Base-by-base conservation (phyloP, 768 basidiomycete species). In the Agaricus subrufescens region DNA sequence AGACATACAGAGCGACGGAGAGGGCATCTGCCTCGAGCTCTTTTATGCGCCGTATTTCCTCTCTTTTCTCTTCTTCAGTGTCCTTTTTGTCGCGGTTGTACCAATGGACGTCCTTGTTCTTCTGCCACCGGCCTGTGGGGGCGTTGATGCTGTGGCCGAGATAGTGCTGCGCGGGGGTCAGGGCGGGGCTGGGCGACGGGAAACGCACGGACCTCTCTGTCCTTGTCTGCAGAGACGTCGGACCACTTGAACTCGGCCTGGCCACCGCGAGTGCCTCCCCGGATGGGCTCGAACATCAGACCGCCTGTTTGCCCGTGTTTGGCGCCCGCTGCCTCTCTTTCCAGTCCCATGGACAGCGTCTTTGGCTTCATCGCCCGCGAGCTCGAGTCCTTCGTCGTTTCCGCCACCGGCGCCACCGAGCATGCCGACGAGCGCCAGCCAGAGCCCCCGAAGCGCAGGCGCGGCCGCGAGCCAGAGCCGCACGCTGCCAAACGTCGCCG, bases 71-170 rank as follows among this genome's bases (percentile, higher is more conserved):
- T 10, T 68, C 67, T 12, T 82, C 81, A 3, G 62, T 62, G 12
- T 64, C 60, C 1, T 66, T 64, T 34, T 45, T n/a, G 23, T 94
- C 91, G 29, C 94, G 84, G 63, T 75, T 82, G 67, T 96, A 98
- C 95, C 95, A 98, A 64, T 96, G 94, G 14, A 98, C 74, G 65
- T 98, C 95, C 68, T 95, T 94, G 75, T 94, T 93, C 73, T 95
- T 95, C 73, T 97, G 95, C 95, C 95, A 98, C 46, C 95, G 78
- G 1, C 95, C 95, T 1, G 91, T 91, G 0, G 95, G 95, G 2
- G 95, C 95, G 65, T 95, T 95, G 73, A 97, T 83, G 52, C 91
- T 91, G 67, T 96, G 92, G 4, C 95, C 95, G 2, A 98, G 84
- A 69, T 98, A 98, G 72, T 97, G 87, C 88, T 98, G 65, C 45